Conservation (phyloP, 1,139 yeast genomes). For the Yarrowia galli region DNA sequence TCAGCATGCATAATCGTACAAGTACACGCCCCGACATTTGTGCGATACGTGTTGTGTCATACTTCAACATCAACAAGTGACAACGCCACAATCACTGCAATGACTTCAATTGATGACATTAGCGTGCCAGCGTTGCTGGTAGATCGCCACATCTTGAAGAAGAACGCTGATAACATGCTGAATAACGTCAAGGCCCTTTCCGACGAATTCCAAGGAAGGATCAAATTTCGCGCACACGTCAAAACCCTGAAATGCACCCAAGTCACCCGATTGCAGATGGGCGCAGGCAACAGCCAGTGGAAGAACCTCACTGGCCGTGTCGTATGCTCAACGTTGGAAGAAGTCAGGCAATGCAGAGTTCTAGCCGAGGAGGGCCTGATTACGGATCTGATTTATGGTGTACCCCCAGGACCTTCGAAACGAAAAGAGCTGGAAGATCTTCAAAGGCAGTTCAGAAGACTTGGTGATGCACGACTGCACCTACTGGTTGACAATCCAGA, state of each 20-base stretch:
- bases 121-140: slow-evolving; percentile 67
- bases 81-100: background rate
- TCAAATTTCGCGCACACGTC: slow-evolving; percentile 69
- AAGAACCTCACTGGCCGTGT: slow-evolving; percentile 53
- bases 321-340: slow-evolving; percentile 75
- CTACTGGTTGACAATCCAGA: slow-evolving; percentile 67
- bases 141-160: slow-evolving; percentile 51
- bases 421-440: slow-evolving; percentile 61
- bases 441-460: slow-evolving; percentile 42
- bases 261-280: slow-evolving; percentile 58
- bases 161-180: slow-evolving; percentile 56
- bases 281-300: slow-evolving; percentile 51
- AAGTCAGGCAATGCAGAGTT: slow-evolving; percentile 65
- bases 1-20: background rate
- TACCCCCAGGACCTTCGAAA: slow-evolving; percentile 65
- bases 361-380: slow-evolving; percentile 57
- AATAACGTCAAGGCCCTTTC: slow-evolving; percentile 46
- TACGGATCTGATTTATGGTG: slow-evolving; percentile 68
- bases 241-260: slow-evolving; percentile 73
- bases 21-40: too few species aligned
- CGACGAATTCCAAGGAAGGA: slow-evolving; percentile 5
- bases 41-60: too few species aligned
- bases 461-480: slow-evolving; percentile 53
- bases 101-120: slow-evolving; percentile 45
- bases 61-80: too few species aligned